These are phyloP conservation scores for Cladorrhinum sp. DNA, from an alignment of 2,329 filamentous ascomycete species.

Conservation along the genomic window DNA sequence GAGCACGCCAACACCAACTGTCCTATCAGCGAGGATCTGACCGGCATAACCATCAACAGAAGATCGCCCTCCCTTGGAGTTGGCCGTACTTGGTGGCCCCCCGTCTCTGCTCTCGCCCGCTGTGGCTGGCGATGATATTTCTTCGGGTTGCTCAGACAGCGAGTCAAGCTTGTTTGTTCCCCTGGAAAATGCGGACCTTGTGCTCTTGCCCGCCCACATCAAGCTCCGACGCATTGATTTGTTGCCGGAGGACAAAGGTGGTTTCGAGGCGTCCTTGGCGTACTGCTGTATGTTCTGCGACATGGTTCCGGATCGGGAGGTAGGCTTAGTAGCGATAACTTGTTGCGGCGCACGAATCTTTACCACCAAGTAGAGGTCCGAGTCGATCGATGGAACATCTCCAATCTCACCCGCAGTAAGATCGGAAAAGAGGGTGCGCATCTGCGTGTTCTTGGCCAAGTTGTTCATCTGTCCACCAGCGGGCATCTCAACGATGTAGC, in stretches of 20 bases:
- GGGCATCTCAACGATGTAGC: slow-evolving; percentile 74
- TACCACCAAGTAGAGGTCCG: slow-evolving; percentile 78
- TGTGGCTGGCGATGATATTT: slow-evolving; percentile 34
- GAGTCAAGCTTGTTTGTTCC: slow-evolving; percentile 53
- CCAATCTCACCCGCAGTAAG: slow-evolving; percentile 73
- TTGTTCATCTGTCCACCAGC: slow-evolving; percentile 68
- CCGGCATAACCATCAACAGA: slow-evolving; percentile 34
- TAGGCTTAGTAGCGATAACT: slow-evolving; percentile 45
- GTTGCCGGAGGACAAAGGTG: slow-evolving; percentile 46
- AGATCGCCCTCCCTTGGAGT: slow-evolving; percentile 43
- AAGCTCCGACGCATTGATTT: slow-evolving; percentile 60
- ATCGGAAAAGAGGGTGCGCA: slow-evolving; percentile 86
- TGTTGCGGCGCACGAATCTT: slow-evolving; percentile 66
- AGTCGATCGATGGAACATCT: slow-evolving; percentile 59
- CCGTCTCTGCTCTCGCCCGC: slow-evolving; percentile 45
- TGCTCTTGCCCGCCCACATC: slow-evolving; percentile 66
- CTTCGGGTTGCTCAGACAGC: slow-evolving; percentile 52
- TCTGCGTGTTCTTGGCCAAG: slow-evolving; percentile 61
- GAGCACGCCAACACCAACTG: slow-evolving; percentile 73
- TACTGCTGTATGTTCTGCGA: slow-evolving; percentile 35
- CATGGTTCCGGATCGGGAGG: slow-evolving; percentile 50
- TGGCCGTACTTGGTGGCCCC: slow-evolving; percentile 53
- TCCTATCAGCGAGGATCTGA: slow-evolving; percentile 59
- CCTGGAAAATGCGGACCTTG: slow-evolving; percentile 53
- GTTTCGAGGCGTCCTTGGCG: slow-evolving; percentile 46